Conservation (phyloP, 495 filamentous ascomycete species). For the Clavariopsis aquatica region DNA sequence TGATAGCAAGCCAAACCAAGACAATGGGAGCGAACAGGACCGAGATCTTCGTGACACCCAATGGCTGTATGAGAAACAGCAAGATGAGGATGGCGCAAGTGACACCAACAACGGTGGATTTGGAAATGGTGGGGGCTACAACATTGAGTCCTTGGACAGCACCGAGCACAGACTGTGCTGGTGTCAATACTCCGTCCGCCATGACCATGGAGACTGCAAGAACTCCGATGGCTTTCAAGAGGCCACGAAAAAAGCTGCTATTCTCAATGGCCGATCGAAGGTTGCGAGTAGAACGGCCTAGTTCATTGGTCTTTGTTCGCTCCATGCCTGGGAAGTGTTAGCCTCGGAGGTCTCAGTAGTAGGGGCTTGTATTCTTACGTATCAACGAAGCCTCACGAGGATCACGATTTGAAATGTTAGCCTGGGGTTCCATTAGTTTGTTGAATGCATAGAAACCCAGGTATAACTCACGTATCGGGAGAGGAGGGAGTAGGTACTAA, state of each 20-base stretch:
- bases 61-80: constrained; percentile 69
- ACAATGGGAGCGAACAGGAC: constrained; percentile 69
- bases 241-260: constrained; percentile 51
- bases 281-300: constrained; percentile 53
- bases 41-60: constrained; percentile 68
- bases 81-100: constrained; percentile 69
- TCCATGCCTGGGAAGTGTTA: constrained; percentile 50
- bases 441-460: not conserved
- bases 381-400: constrained; percentile 35
- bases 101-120: constrained; percentile 62
- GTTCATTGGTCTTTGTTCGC: constrained; percentile 57
- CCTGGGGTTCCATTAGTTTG: constrained; percentile 8
- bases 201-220: constrained; percentile 72
- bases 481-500: constrained; percentile 69
- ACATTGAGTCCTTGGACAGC: constrained; percentile 68
- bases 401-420: constrained; percentile 39
- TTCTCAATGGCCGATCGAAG: constrained; percentile 61
- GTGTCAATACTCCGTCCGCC: constrained; percentile 68
- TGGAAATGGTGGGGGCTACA: constrained; percentile 51
- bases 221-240: constrained; percentile 68
- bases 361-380: constrained; percentile 25
- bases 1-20: constrained; percentile 71
- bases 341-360: not conserved
- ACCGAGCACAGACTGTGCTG: constrained; percentile 70
- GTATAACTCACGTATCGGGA: constrained; percentile 60